These are phyloP conservation scores for Phytophthora chlamydospora DNA, from an alignment of 352 stramenopile species.

Conservation along the genomic window DNA sequence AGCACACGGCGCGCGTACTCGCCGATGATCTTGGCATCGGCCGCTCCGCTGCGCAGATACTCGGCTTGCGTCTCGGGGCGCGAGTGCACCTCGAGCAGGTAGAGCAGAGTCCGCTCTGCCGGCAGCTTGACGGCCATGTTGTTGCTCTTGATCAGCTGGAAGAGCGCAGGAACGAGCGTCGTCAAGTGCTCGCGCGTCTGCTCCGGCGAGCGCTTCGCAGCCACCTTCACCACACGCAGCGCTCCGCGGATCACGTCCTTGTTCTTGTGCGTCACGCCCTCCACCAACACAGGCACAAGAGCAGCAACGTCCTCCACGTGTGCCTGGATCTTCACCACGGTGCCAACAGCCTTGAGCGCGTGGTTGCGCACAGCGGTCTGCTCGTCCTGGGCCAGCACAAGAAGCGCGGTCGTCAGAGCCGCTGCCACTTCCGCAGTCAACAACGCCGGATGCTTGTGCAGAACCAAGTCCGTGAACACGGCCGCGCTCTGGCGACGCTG, in stretches of 20 bases:
- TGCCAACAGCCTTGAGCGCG: constrained; percentile 59
- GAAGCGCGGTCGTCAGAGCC: constrained; percentile 40
- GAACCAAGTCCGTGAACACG: constrained; percentile 58
- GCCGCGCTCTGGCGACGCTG: constrained; percentile 70
- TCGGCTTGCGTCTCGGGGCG: constrained; percentile 80
- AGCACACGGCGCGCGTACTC: constrained; percentile 90
- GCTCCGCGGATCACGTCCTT: constrained; percentile 82
- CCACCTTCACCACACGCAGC: constrained; percentile 74
- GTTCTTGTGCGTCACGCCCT: constrained; percentile 71
- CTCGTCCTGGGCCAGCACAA: constrained; percentile 63
- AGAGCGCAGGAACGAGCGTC: constrained; percentile 76
- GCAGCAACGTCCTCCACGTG: constrained; percentile 29
- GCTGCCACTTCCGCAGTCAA: constrained; percentile 33
- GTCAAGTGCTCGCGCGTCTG: constrained; percentile 56
- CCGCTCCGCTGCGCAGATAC: constrained; percentile 62
- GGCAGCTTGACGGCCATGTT: constrained; percentile 90
- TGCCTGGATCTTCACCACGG: constrained; percentile 60
- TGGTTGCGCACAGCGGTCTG: constrained; percentile 64
- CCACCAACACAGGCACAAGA: constrained; percentile 68
- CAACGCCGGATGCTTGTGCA: constrained; percentile 52
- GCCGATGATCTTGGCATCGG: constrained; percentile 83
- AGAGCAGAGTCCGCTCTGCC: constrained; percentile 85
- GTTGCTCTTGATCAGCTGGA: constrained; percentile 89
- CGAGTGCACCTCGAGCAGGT: constrained; percentile 87
- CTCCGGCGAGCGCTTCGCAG: constrained; percentile 72